Base-by-base conservation (phyloP, 176 grass and related monocot genomes). In the Hordeum vulgare region DNA sequence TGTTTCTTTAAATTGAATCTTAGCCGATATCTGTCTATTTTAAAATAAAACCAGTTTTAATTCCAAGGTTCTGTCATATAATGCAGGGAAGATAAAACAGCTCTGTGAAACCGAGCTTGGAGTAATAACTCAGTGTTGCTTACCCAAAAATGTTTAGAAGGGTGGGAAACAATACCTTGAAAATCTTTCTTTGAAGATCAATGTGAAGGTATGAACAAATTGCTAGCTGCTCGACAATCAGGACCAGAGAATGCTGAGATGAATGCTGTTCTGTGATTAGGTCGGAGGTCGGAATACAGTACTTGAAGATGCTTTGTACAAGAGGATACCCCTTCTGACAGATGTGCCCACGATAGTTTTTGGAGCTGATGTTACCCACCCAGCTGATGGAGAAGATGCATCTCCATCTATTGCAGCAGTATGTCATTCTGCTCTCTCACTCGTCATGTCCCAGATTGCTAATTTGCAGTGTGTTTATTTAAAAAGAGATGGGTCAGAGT, bases 141-240 rank as follows among this genome's bases (percentile, higher is more conserved):
- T 79, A 21, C 88, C 93, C 26, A 90, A 39, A 36, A 95, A 92
- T 58, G 66, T 89, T 71, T 60, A 75, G 13, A 94, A 88, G 78
- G 88, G 88, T 61, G 89, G 62, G 4, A 77, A 84, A 29, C 83
- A 92, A 14, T 95, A 86, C 82, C 82, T 92, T 36, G 80, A 89
- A 92, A 95, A 98, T 84, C 75, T 93, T 40, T 85, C 89, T 29
- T 66, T 95, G 69, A 98, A 95, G 91, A 95, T 98, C 59, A 98
- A 98, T 42, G 85, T 92, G 11, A 98, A 98, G 96, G 93, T 98
- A 80, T 37, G 79, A 58, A 61, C 66, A 6, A 51, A 51, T 18
- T 18, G n/a, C 59, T 80, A 66, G n/a, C 26, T 28, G 44, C 9
- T n/a, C 4, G 45, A 28, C 33, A 34, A 24, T 42, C 45, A 61